A percentile compares a stretch with the other conserved stretches of the same genome.
phyloP scores from a whole-genome alignment of 345 rosid genomes.

The Passiflora organensis region DNA sequence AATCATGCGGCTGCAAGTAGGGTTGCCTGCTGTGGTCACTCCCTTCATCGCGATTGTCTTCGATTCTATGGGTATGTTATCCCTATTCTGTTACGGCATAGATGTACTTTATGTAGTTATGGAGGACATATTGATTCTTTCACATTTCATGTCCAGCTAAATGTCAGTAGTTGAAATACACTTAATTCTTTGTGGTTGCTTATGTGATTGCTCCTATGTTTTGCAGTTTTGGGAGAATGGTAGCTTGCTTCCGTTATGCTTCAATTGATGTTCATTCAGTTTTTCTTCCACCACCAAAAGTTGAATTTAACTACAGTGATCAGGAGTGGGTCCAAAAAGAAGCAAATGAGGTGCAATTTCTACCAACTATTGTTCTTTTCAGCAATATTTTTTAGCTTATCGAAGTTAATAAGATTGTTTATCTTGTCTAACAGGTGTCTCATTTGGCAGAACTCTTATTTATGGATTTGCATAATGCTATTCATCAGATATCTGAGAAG shows the following conservation, averaged over 20 bases:
- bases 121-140: not conserved
- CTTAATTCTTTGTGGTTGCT: not conserved
- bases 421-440: conserved; percentile 16
- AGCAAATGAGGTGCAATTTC: conserved; percentile 52
- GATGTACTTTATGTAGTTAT: not conserved
- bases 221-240: conserved; percentile 85
- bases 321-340: conserved; percentile 84
- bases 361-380: conserved; percentile 6
- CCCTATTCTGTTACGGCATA: conserved; percentile 1
- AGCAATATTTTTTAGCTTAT: conserved; percentile 6
- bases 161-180: not conserved
- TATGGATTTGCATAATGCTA: conserved; percentile 8
- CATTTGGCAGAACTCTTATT: conserved; percentile 17
- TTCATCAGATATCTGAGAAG: conserved; percentile 15
- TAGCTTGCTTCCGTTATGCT: conserved; percentile 94
- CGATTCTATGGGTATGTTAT: conserved; percentile 85
- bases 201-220: conserved; percentile 9
- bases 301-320: conserved; percentile 57
- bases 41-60: conserved; percentile 96
- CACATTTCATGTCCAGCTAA: not conserved
- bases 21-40: conserved; percentile 97
- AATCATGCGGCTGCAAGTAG: conserved; percentile 96
- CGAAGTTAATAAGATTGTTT: conserved; percentile 10
- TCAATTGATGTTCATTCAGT: conserved; percentile 81
- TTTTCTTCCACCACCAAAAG: conserved; percentile 70